phyloP scores from a whole-genome alignment of 495 filamentous ascomycete species.

The Hyaloscypha hepaticicola region DNA sequence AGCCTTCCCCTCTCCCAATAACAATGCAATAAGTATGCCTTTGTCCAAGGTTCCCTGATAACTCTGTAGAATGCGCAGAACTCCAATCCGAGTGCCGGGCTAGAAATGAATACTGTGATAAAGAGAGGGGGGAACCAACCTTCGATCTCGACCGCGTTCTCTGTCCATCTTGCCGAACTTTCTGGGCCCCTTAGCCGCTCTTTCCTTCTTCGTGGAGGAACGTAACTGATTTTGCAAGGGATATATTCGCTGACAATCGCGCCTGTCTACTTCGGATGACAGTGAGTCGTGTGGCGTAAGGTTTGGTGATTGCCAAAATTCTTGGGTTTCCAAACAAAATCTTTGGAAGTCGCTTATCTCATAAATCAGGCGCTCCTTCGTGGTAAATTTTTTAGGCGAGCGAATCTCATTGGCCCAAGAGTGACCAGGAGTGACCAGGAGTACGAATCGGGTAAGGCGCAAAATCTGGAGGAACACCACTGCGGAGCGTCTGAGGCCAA shows the following conservation, averaged over 20 bases:
- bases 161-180: conserved; percentile 13
- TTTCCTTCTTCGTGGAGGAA: background rate
- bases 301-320: background rate
- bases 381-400: too few relatives aligned
- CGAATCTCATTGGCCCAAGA: too few relatives aligned
- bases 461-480: too few relatives aligned
- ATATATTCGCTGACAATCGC: background rate
- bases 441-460: too few relatives aligned
- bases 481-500: too few relatives aligned
- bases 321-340: background rate
- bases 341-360: too few relatives aligned
- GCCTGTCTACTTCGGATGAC: background rate
- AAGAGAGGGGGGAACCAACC: conserved; percentile 20
- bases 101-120: conserved; percentile 13
- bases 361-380: too few relatives aligned
- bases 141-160: conserved; percentile 31
- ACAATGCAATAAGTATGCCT: background rate
- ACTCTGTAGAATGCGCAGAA: background rate
- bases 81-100: background rate
- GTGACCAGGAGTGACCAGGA: too few relatives aligned
- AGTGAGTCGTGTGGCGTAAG: background rate
- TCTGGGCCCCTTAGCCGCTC: background rate
- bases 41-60: background rate
- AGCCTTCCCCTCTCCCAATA: background rate
- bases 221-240: background rate